Base-by-base conservation (phyloP, 2,329 filamentous ascomycete species). In the Fusarium sarcochroum region DNA sequence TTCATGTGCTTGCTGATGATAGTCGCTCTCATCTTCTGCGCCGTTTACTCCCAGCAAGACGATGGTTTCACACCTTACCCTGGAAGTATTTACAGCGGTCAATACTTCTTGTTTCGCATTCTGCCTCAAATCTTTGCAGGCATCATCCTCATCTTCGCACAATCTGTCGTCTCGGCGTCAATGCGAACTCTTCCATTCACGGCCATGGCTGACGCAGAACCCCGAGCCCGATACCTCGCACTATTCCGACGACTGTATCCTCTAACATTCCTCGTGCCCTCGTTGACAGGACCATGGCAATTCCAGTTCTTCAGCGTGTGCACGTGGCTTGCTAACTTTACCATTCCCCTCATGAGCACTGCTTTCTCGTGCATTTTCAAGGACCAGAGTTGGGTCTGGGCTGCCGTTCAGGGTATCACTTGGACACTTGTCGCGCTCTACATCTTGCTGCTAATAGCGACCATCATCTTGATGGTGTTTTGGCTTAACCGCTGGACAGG, bases 91-190 rank as follows among this genome's bases (percentile, higher is more conserved):
- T 91, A 92, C 63, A 91, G 90, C 49, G 85, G 85, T 10, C 86
- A 90, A 68, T 97, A 97, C 79, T 97, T 98, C 77, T 79, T 97
- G 46, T 96, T 97, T 77, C 88, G 93, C 64, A 93, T 97, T 68
- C 81, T 98, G 2, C 94, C 95, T 3, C 93, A 94, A 58, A 81
- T 97, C 0, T 76, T 97, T 15, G 93, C 90, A 1, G 89, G 89
- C 20, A 69, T 90, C 14, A 80, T 97, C 35, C 84, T 96, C 45
- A 77, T 98, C 8, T 97, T 93, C 84, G 86, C 93, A 1, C 90
- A 97, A 73, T 87, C 90, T 69, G 83, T 97, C 38, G 87, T 93
- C 70, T 85, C 86, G 2, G 89, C 94, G 5, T 86, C 94, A n/a
- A 89, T 91, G 67, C 89, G 95, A 59, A 87, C 92, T 14, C 83